Evolutionary conservation across 148 eudicot genomes (phyloP).

Genomic region (Chenopodium formosanum): DNA sequence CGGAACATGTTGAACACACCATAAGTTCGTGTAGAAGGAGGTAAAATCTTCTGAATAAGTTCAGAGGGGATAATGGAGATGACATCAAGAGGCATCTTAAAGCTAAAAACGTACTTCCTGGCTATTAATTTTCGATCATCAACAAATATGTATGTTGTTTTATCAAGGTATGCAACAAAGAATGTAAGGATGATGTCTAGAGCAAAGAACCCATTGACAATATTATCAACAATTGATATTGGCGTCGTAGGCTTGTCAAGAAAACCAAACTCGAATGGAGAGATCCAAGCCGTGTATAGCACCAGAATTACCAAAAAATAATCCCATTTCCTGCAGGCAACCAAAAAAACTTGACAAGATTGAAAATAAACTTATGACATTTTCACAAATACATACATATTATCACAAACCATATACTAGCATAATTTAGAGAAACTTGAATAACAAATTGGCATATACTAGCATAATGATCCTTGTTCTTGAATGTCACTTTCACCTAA

Average conservation of each 20-base stretch:
- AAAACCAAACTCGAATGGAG: constrained; percentile 70
- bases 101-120: constrained; percentile 45
- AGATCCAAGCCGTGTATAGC: constrained; percentile 72
- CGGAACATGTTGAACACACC: constrained; percentile 85
- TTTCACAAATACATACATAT: too few species aligned
- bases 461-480: too few species aligned
- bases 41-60: constrained; percentile 38
- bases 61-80: constrained; percentile 68
- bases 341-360: background rate
- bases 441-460: too few species aligned
- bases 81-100: constrained; percentile 54
- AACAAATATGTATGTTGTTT: constrained; percentile 44
- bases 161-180: constrained; percentile 69
- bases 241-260: constrained; percentile 38
- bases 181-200: constrained; percentile 61
- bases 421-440: too few species aligned
- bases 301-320: constrained; percentile 51
- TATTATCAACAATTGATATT: constrained; percentile 46
- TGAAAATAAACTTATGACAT: too few species aligned
- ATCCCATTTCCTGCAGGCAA: constrained; percentile 56
- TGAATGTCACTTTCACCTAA: too few species aligned
- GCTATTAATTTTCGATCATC: constrained; percentile 58
- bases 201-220: constrained; percentile 63
- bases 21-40: constrained; percentile 37
- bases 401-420: too few species aligned